A percentile compares a stretch with the other conserved stretches of the same genome.
Conservation (phyloP, 495 filamentous ascomycete species). For the Mytilinidion resinicola region DNA sequence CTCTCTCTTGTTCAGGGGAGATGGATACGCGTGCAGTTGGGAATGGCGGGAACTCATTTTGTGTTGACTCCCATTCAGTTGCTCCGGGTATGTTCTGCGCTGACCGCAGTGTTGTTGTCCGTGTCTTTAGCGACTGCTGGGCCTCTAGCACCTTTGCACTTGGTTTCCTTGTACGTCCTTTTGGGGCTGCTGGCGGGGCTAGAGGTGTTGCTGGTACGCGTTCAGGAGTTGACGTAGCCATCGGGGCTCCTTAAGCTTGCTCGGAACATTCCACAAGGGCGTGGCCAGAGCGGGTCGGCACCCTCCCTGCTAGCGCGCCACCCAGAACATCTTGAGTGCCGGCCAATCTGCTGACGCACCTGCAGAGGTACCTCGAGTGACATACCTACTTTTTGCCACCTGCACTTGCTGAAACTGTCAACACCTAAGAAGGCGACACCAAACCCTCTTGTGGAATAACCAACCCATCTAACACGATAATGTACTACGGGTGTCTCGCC, state of each 20-base stretch:
- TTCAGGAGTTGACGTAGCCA: no score
- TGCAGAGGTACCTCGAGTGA: no score
- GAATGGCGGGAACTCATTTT: slow-evolving; percentile 5
- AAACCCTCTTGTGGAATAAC: neutral
- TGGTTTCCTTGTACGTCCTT: no score
- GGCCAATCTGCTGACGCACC: no score
- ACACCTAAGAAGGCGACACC: neutral
- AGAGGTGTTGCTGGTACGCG: no score
- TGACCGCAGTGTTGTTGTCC: neutral
- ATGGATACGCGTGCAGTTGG: slow-evolving; percentile 5
- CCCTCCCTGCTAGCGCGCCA: no score
- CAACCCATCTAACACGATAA: neutral
- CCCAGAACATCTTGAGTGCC: no score
- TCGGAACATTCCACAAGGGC: no score
- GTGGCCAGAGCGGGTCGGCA: neutral
- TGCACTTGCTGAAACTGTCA: neutral
- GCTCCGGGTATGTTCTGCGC: neutral
- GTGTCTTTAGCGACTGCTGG: neutral
- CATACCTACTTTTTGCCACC: no score
- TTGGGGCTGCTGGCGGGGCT: no score
- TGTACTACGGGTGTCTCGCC: neutral
- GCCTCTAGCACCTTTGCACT: neutral
- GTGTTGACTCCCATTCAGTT: neutral
- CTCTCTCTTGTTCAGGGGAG: slow-evolving; percentile 7
- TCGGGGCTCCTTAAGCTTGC: no score